Evolutionary conservation across 345 rosid genomes (phyloP).

Genomic region (Boechera retrofracta): DNA sequence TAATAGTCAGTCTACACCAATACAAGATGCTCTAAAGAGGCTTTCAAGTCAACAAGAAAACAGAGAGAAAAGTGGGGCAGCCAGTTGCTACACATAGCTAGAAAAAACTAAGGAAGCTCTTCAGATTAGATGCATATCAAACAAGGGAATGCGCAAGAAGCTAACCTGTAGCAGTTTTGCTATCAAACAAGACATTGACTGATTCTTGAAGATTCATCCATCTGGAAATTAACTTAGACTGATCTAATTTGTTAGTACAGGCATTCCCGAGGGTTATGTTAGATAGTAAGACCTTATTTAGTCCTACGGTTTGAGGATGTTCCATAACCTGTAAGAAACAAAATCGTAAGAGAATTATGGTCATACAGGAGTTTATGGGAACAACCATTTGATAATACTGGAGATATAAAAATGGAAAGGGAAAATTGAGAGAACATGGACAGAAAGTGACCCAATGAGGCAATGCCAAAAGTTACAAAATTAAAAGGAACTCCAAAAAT

Average conservation of each 20-base stretch:
- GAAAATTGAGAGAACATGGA: not conserved
- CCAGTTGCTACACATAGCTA: conserved; percentile 29
- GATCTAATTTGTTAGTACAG: conserved; percentile 48
- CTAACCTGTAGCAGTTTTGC: conserved; percentile 79
- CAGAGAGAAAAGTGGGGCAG: conserved; percentile 12
- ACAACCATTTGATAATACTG: not conserved
- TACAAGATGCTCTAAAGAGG: not conserved
- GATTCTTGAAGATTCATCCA: conserved; percentile 96
- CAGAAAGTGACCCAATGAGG: conserved; percentile 14
- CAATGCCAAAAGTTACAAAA: conserved; percentile 13
- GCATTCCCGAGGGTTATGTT: conserved; percentile 78
- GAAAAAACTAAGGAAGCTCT: conserved; percentile 7
- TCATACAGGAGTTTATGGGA: conserved; percentile 8
- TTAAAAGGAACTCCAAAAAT: conserved; percentile 16
- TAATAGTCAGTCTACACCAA: conserved; percentile 31
- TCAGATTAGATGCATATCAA: conserved; percentile 22
- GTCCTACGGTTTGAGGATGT: conserved; percentile 82
- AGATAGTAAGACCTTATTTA: conserved; percentile 70
- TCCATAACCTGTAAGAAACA: conserved; percentile 70
- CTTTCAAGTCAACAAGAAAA: conserved; percentile 4
- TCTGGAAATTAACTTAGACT: conserved; percentile 48
- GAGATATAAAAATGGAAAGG: conserved; percentile 5
- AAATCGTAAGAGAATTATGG: conserved; percentile 12
- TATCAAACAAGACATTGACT: conserved; percentile 73
- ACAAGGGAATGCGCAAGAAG: conserved; percentile 24